Evolutionary conservation across 1,139 yeast species (phyloP), one percentile per base, ranked within the genome.

Genomic region (Chernovozyma aurita): DNA sequence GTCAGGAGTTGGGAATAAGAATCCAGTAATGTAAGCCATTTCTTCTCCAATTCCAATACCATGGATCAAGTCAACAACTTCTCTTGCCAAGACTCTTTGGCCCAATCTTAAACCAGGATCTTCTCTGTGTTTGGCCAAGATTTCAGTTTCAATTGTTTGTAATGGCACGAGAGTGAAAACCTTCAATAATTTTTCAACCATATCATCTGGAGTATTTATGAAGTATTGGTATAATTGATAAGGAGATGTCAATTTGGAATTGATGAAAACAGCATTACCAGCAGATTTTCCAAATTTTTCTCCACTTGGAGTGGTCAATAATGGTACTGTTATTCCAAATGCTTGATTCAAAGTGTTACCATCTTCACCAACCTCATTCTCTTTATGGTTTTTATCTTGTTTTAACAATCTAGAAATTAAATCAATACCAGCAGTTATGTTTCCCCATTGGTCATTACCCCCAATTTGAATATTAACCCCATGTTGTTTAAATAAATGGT

Each of bases 361-460:
- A 22, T 18, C 13, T 13, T 43, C 33, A 8, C 29, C 31, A 14
- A 18, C 13, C n/a, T n/a, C n/a, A n/a, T n/a, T n/a, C n/a, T n/a
- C n/a, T 24, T 29, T 29, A 8, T n/a, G 30, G 9, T 6, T 34
- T 17, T 45, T 49, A 40, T 47, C 47, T 17, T 45, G 44, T 30
- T 59, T 59, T 33, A 61, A 67, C 37, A 86, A 58, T 45, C 96
- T 66, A 1, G 83, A 70, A 31, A 92, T 87, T 41, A 94, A 67
- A 52, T 92, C 98, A 34, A 86, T 76, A 1, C 99, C 99, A 0
- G 97, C 97, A 4, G 95, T 87, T 43, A 94, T 94, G 51, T 92
- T 92, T 1, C 99, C 99, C 92, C 97, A 92, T 59, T 92, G 99
- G 55, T 92, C 98, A 53, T 85, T 88, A 7, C 99, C 99, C 13